Base-by-base conservation (phyloP, 305 asterid species). In the Fraxinus nigra region DNA sequence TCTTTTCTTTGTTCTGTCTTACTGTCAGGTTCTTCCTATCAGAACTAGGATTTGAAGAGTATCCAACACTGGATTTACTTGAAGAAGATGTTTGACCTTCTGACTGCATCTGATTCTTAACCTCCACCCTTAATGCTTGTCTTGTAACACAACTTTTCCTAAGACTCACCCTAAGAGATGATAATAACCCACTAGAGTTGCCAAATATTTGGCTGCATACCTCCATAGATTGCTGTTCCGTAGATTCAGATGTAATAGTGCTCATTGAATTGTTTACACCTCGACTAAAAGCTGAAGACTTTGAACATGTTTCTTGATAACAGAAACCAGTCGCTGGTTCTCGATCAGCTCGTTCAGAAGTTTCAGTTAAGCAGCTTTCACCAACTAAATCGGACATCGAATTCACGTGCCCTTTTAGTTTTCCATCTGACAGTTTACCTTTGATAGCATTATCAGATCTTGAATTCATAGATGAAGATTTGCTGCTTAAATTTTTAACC, bases 111-210 rank as follows among this genome's bases (percentile, higher is more conserved):
- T 28, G 69, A 65, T 79, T 81, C 59, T 83, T 74, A 37, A 82
- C 81, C 84, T 77, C 85, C 72, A 82, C 51, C 84, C 91, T 85
- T 34, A 84, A 82, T 76, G 90, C 91, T 80, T 78, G 91, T 84
- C 90, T 84, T 63, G 87, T 87, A 81, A 83, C 90, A 78, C 85
- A 82, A 77, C 88, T 84, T 75, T 86, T 88, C 83, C 91, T 87
- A 78, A 89, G 63, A 78, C 87, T 86, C 67, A 77, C 79, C 84
- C 87, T 84, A 20, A 88, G 87, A 80, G 78, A 76, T 32, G 87
- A 87, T 78, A 85, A 69, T 26, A 88, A 51, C 26, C 83, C 86
- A 65, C 84, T 84, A 78, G 86, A 82, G 48, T 69, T 82, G 16
- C 80, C 84, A 75, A 75, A 63, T 16, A 81, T 75, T 79, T 77